phyloP scores from a whole-genome alignment of 2,329 filamentous ascomycete genomes.

The Esteya vermicola region DNA sequence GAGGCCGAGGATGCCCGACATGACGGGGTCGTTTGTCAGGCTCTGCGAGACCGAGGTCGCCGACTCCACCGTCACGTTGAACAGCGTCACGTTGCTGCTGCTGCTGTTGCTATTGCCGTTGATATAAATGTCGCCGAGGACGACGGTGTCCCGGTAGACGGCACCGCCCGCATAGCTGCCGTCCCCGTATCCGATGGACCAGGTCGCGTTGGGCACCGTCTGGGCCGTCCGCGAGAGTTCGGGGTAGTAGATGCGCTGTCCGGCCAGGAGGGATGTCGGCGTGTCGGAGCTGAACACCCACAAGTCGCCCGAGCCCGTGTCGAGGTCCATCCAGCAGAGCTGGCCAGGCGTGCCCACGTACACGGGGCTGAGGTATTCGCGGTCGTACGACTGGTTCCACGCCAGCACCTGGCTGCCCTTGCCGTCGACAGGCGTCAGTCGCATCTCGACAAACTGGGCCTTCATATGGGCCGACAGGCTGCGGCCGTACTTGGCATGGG shows the following conservation, averaged over 20 bases:
- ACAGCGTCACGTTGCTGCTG: slow-evolving; percentile 25
- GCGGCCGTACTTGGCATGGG: slow-evolving; percentile 23
- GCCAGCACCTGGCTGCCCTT: slow-evolving; percentile 14
- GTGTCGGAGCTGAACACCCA: slow-evolving; percentile 44
- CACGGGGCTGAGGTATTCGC: slow-evolving; percentile 47
- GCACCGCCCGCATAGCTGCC: slow-evolving; percentile 29
- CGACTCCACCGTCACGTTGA: slow-evolving; percentile 33
- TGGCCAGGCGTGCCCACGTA: slow-evolving; percentile 43
- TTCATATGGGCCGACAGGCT: slow-evolving; percentile 13
- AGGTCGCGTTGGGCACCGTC: slow-evolving; percentile 27
- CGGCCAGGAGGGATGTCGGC: slow-evolving; percentile 26
- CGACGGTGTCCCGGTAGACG: slow-evolving; percentile 35
- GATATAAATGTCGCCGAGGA: too few relatives aligned
- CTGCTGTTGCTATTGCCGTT: too few relatives aligned
- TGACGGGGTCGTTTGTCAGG: slow-evolving; percentile 25
- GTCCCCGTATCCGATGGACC: slow-evolving; percentile 33
- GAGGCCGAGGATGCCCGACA: slow-evolving; percentile 39
- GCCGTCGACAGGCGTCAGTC: neutral
- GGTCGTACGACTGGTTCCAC: slow-evolving; percentile 25
- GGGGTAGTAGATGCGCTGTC: slow-evolving; percentile 29
- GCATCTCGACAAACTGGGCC: too few relatives aligned
- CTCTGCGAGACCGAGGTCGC: slow-evolving; percentile 25
- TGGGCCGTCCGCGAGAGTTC: slow-evolving; percentile 28
- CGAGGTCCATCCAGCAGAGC: slow-evolving; percentile 51
- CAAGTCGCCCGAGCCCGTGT: slow-evolving; percentile 49